Evolutionary conservation across 768 basidiomycete genomes (phyloP).

Genomic region (Amanita fuliginea): DNA sequence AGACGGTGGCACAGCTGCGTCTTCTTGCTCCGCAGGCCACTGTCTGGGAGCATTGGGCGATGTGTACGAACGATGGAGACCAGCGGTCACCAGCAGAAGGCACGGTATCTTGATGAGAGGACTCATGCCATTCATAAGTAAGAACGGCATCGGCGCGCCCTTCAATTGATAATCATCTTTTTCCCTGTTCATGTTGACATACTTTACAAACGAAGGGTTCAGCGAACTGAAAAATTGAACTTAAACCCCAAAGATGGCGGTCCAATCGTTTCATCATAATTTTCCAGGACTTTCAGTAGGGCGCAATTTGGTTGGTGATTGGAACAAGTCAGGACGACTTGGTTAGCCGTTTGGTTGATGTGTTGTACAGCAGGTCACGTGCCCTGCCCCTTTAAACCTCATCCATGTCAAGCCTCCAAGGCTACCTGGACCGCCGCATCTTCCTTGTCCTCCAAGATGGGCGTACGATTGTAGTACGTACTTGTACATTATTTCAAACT

Average conservation of each 20-base stretch:
- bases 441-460: slow-evolving; percentile 95
- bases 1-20: background rate
- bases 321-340: too few relatives aligned
- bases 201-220: too few relatives aligned
- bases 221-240: too few relatives aligned
- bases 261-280: too few relatives aligned
- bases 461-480: slow-evolving; percentile 79
- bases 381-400: background rate
- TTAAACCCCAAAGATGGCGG: too few relatives aligned
- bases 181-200: too few relatives aligned
- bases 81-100: background rate
- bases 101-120: background rate
- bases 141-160: too few relatives aligned
- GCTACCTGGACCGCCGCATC: slow-evolving; percentile 89
- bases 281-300: too few relatives aligned
- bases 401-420: slow-evolving; percentile 79
- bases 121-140: too few relatives aligned
- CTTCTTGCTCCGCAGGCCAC: background rate
- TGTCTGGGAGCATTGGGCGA: background rate
- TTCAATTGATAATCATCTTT: too few relatives aligned
- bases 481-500: background rate
- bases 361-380: background rate
- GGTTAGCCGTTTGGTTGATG: too few relatives aligned
- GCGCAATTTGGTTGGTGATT: too few relatives aligned
- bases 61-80: background rate